A percentile compares a stretch with the other conserved stretches of the same genome.
Conservation (phyloP, 805 yeast species). For the Candida bentonensis region DNA sequence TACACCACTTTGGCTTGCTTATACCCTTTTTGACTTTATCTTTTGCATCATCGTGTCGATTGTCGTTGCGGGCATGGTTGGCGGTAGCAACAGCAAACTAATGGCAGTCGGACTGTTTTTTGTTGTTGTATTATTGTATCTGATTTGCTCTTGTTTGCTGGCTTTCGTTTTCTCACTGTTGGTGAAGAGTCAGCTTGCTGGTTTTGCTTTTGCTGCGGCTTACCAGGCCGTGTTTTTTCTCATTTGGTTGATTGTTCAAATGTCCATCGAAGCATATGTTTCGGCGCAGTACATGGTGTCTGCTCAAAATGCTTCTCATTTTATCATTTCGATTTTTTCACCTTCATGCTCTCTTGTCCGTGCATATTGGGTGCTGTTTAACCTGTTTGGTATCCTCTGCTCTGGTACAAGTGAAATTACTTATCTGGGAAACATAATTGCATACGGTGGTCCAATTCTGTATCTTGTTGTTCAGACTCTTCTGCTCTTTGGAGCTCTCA, state of each 20-base stretch:
- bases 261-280: slow-evolving; percentile 19
- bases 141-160: slow-evolving; percentile 16
- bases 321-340: slow-evolving; percentile 16
- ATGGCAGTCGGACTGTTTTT: slow-evolving; percentile 21
- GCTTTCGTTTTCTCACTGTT: slow-evolving; percentile 20
- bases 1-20: slow-evolving; percentile 22
- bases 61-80: slow-evolving; percentile 17
- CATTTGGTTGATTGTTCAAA: slow-evolving; percentile 19
- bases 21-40: slow-evolving; percentile 15
- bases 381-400: slow-evolving; percentile 22
- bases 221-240: slow-evolving; percentile 20
- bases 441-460: slow-evolving; percentile 23
- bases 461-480: slow-evolving; percentile 18
- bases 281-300: slow-evolving; percentile 14
- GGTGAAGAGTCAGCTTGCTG: slow-evolving; percentile 24
- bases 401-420: slow-evolving; percentile 9
- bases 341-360: slow-evolving; percentile 19
- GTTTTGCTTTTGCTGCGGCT: slow-evolving; percentile 23
- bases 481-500: slow-evolving; percentile 11
- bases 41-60: slow-evolving; percentile 15
- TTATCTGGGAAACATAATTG: slow-evolving; percentile 18
- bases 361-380: slow-evolving; percentile 19
- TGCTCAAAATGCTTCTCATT: slow-evolving; percentile 15
- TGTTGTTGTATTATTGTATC: slow-evolving; percentile 19
- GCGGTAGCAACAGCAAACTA: slow-evolving; percentile 11